Base-by-base conservation (phyloP, 1,139 yeast species). In the Debaryomyces nepalensis region DNA sequence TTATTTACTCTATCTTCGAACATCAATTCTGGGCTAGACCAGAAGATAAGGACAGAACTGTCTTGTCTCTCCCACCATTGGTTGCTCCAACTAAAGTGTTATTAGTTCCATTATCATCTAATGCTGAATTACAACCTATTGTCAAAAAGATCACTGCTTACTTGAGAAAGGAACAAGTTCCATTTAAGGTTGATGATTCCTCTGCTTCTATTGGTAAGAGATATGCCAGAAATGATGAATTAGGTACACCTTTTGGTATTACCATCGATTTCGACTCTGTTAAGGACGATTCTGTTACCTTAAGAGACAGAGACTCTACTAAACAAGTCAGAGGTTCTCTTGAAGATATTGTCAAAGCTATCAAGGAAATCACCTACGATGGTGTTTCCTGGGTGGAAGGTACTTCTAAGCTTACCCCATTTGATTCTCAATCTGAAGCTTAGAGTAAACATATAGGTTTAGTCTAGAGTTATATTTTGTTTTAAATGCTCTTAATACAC, bases 221-320 rank as follows among this genome's bases (percentile, higher is more conserved):
- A 74, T 95, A 95, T 61, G 91, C 99, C 49, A 88, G 99, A 76
- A 95, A 95, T 67, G 99, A 95, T 68, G 99, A 95, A 73, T 81
- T 95, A 66, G 99, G 99, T 68, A 95, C 99, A 45, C 99, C 99
- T 55, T 95, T 93, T 62, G 99, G 99, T 68, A 82, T 95, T 66
- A 95, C 99, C 52, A 87, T 95, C 57, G 99, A 95, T 70, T 95
- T 95, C 67, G 98, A 95, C 52, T 85, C 97, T 41, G 81, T 87
- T 49, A 82, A 87, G 65, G 98, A 95, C 61, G 82, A 82, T 41
- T 84, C 97, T 11, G 87, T 95, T 52, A 95, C 99, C 37, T 79
- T 95, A 61, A 89, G 99, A 79, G 99, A 95, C 70, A 89, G 99
- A 76, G 99, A 95, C 66, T 79, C 96, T 41, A 95, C 99, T 37